Percentiles rank a stretch among this genome's conserved stretches.
phyloP scores from a whole-genome alignment of 345 rosid species.

The Acer campestre region DNA sequence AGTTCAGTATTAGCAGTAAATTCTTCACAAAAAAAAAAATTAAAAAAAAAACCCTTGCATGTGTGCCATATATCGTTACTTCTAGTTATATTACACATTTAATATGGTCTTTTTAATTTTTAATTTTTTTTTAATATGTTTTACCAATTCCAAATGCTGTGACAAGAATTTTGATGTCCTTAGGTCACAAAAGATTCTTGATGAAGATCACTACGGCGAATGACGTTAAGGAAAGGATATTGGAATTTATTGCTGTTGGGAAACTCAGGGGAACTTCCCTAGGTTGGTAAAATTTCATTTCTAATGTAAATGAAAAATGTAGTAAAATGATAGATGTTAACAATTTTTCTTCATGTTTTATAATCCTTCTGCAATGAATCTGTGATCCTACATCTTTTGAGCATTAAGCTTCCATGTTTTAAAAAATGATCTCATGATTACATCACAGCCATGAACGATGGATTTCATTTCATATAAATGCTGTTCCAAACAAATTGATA shows the following conservation, averaged over 20 bases:
- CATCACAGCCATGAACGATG: neutral
- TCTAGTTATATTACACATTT: neutral
- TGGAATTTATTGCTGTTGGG: constrained; percentile 98
- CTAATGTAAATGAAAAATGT: neutral
- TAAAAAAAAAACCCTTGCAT: neutral
- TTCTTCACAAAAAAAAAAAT: too few relatives aligned
- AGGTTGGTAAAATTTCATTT: constrained; percentile 47
- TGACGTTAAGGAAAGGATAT: constrained; percentile 96
- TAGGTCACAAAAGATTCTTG: constrained; percentile 84
- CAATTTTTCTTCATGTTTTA: neutral
- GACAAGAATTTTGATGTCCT: constrained; percentile 94
- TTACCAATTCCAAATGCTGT: constrained; percentile 43
- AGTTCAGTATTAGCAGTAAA: neutral
- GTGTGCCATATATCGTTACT: neutral
- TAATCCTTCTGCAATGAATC: neutral
- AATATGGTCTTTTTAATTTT: neutral
- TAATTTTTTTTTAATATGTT: neutral
- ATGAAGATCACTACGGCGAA: constrained; percentile 98
- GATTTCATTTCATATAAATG: neutral
- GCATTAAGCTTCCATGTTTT: neutral
- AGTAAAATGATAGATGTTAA: neutral
- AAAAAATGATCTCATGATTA: neutral
- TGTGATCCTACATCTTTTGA: neutral
- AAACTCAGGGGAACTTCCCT: constrained; percentile 98
- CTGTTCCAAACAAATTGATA: neutral